Evolutionary conservation across 106 monocot species (phyloP).

Genomic region (Acorus gramineus): DNA sequence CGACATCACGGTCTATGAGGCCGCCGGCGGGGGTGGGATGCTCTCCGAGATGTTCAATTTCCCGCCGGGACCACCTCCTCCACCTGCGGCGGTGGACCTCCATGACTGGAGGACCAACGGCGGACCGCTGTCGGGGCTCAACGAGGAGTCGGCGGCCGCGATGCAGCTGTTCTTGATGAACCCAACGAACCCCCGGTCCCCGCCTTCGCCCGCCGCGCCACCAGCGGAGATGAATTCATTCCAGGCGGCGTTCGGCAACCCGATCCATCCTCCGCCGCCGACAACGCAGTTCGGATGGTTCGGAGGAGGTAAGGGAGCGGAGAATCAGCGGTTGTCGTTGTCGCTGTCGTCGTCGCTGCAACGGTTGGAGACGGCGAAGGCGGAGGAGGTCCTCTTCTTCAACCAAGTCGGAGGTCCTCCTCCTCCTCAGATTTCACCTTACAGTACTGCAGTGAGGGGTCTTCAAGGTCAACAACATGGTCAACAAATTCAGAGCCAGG

Average conservation of each 20-base stretch:
- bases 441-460: neutral
- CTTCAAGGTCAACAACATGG: conserved; percentile 5
- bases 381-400: conserved; percentile 60
- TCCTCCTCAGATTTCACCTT: too few species aligned
- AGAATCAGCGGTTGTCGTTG: conserved; percentile 64
- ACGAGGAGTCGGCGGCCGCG: conserved; percentile 41
- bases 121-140: conserved; percentile 15
- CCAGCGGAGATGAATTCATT: too few species aligned
- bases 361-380: conserved; percentile 59
- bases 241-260: too few species aligned
- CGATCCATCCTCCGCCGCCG: too few species aligned
- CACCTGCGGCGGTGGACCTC: neutral
- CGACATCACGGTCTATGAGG: too few species aligned
- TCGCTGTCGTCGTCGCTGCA: conserved; percentile 77
- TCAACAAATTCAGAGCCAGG: conserved; percentile 8
- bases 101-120: too few species aligned
- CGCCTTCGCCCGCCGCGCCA: conserved; percentile 9
- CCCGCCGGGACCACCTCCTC: conserved; percentile 5
- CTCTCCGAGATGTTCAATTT: conserved; percentile 89
- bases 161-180: conserved; percentile 61
- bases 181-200: neutral
- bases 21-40: conserved; percentile 7
- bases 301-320: conserved; percentile 24
- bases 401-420: neutral
- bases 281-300: neutral